Base-by-base conservation (phyloP, 2,329 filamentous ascomycete genomes). In the Claviceps digitariae region DNA sequence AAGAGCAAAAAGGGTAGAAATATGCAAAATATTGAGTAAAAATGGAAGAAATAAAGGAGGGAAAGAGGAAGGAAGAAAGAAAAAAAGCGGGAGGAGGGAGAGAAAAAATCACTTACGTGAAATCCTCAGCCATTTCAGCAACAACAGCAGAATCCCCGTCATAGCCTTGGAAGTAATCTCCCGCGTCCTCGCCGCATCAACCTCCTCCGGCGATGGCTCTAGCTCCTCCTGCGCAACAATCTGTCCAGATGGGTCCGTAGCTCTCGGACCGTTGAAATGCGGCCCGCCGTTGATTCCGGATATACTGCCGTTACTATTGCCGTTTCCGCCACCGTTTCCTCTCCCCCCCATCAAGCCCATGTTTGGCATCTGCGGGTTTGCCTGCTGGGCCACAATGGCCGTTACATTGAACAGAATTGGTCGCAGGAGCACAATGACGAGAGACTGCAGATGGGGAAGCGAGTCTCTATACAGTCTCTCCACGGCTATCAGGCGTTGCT, bases 71-170 rank as follows among this genome's bases (percentile, higher is more conserved):
- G n/a, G n/a, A n/a, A n/a, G n/a, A 15, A 7, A 8, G 4, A 15
- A 36, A 6, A 8, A 15, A 7, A 36, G n/a, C n/a, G n/a, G n/a
- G n/a, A n/a, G n/a, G n/a, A n/a, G n/a, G n/a, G n/a, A 23, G 7
- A 34, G n/a, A 13, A 48, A 27, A 47, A 31, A 4, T 2, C 9
- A 66, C 87, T 74, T 74, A 94, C 89, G 93, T 54, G 90, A 96
- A 52, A 95, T 74, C 66, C 95, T 94, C 62, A 97, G 85, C 93
- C 93, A 98, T 69, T 97, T 98, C 56, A 97, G 66, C 46, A 97
- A 70, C n/a, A 95, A 73, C 29, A 98, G 72, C 29, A 98, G 71
- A 53, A 90, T 86, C 1, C 87, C 90, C n/a, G 90, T 93, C 23
- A 95, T 84, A 0, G 91, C 91, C 68, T 97, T 97, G 27, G 85